Evolutionary conservation across 352 stramenopile genomes (phyloP).

Genomic region (Plasmopara muralis): DNA sequence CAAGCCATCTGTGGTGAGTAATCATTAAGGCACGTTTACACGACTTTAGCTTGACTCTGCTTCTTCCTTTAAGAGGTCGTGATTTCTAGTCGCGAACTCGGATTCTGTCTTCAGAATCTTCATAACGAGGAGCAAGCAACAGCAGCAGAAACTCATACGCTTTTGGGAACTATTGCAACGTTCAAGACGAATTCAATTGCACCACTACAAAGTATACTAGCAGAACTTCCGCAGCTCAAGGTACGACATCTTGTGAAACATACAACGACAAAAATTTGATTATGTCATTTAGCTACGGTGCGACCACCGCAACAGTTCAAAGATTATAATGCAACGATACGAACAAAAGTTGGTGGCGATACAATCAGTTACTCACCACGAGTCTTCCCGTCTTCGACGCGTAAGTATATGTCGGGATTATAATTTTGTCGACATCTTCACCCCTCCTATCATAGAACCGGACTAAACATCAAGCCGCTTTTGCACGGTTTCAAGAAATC

Average conservation of each 20-base stretch:
- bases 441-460: slow-evolving; percentile 42
- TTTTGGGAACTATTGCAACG: slow-evolving; percentile 32
- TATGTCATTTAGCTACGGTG: slow-evolving; percentile 35
- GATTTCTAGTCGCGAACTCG: slow-evolving; percentile 21
- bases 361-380: slow-evolving; percentile 30
- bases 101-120: slow-evolving; percentile 14
- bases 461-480: slow-evolving; percentile 48
- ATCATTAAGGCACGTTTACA: background rate
- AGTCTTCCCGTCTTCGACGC: slow-evolving; percentile 41
- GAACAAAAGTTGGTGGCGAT: slow-evolving; percentile 56
- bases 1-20: slow-evolving; percentile 46
- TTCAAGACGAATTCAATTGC: slow-evolving; percentile 52
- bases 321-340: slow-evolving; percentile 50
- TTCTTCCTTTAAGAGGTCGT: slow-evolving; percentile 21
- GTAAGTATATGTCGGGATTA: slow-evolving; percentile 23
- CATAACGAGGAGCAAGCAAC: slow-evolving; percentile 14
- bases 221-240: slow-evolving; percentile 48
- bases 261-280: slow-evolving; percentile 4
- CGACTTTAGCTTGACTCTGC: slow-evolving; percentile 1
- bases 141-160: slow-evolving; percentile 12
- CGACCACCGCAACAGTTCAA: slow-evolving; percentile 58
- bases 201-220: slow-evolving; percentile 52
- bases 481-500: slow-evolving; percentile 54
- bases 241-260: slow-evolving; percentile 15
- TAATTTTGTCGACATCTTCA: background rate